Base-by-base conservation (phyloP, 768 basidiomycete species). In the Omphalotus guepiniiformis region DNA sequence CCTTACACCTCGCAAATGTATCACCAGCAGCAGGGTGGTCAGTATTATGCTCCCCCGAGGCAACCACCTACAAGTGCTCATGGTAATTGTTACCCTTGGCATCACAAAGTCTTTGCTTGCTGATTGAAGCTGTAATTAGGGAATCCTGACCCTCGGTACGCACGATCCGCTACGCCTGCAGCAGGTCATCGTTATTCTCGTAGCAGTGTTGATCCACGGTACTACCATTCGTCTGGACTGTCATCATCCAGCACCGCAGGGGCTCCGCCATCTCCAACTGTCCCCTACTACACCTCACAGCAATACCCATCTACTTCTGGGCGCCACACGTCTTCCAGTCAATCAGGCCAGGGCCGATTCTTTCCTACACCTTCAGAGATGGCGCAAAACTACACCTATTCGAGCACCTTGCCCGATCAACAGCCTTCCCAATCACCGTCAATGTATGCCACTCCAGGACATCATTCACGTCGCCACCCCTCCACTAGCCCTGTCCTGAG, bases 281-380 rank as follows among this genome's bases (percentile, higher is more conserved):
- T 55, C 41, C 48, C 59, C 4, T 42, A 51, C 12, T 62, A 59
- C 50, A 60, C 58, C 47, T 27, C 49, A 16, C 35, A 49, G 9
- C 61, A 58, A 18, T 57, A 60, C 44, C 47, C 53, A 8, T 23
- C 38, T 30, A 22, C 50, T 19, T 22, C 18, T 55, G 35, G 55
- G 22, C 41, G 36, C 50, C n/a, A 56, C 53, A 32, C 1, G 32
- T 47, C 38, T 53, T 25, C 50, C 52, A 23, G 55, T 52, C 56
- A 49, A n/a, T n/a, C n/a, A n/a, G n/a, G n/a, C 34, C 55, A 60
- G 19, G 58, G 57, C 2, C 64, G 66, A 5, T 78, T 78, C 53
- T 73, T 77, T 34, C 73, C 76, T 4, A 77, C 76, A 1, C 76
- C 76, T 5, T 73, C 73, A 3, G 73, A 78, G 41, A 51, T 70